phyloP scores from a whole-genome alignment of 192 early-diverging fungal species.

The Entomortierella beljakovae region DNA sequence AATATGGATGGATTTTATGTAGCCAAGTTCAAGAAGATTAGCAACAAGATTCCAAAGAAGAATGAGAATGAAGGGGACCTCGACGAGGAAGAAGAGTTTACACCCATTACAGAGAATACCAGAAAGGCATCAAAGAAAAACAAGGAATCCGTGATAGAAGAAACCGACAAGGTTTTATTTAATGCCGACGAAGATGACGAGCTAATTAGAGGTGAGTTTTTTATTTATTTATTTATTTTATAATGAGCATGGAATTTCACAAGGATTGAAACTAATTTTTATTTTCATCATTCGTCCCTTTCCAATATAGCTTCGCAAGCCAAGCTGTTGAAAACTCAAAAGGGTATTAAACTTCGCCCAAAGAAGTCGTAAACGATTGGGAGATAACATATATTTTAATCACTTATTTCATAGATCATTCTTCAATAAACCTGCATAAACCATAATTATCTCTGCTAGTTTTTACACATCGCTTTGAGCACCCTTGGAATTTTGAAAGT shows the following conservation, averaged over 20 bases:
- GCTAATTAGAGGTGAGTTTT: slow-evolving; percentile 28
- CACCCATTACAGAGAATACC: slow-evolving; percentile 42
- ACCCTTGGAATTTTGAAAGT: too few relatives aligned
- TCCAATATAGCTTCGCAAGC: slow-evolving; percentile 37
- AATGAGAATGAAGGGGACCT: slow-evolving; percentile 46
- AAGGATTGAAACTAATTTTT: background rate
- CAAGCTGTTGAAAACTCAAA: slow-evolving; percentile 46
- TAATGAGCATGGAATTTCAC: background rate
- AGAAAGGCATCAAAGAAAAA: slow-evolving; percentile 48
- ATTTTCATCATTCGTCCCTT: background rate
- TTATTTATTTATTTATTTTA: background rate
- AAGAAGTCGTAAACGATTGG: slow-evolving; percentile 15
- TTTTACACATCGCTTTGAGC: too few relatives aligned
- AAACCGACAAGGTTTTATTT: slow-evolving; percentile 23
- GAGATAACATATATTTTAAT: background rate
- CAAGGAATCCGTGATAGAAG: background rate
- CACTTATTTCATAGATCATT: background rate
- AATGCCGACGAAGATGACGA: slow-evolving; percentile 47
- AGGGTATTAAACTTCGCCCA: slow-evolving; percentile 52
- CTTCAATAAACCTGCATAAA: too few relatives aligned
- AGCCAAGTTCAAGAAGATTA: slow-evolving; percentile 95
- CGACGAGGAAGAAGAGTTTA: slow-evolving; percentile 56
- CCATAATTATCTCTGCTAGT: too few relatives aligned
- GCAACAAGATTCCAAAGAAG: slow-evolving; percentile 79
- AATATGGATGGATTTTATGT: slow-evolving; percentile 99